A percentile compares a stretch with the other conserved stretches of the same genome.
phyloP scores from a whole-genome alignment of 2,329 filamentous ascomycete species.

The Pseudogymnoascus sp. region DNA sequence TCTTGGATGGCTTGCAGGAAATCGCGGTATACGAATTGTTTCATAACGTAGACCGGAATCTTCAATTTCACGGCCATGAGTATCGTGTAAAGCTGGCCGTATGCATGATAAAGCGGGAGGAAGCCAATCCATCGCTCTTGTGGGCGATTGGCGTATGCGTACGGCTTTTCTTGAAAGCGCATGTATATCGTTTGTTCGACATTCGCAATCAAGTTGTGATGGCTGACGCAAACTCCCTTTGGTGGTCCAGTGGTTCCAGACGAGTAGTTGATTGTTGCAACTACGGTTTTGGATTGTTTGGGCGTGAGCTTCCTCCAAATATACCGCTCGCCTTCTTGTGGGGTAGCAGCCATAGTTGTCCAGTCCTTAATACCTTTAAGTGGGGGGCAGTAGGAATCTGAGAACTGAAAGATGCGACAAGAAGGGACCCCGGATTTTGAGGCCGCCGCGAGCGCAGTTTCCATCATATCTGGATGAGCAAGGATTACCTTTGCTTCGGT shows the following conservation, averaged over 20 bases:
- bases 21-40: constrained; percentile 46
- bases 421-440: constrained; percentile 34
- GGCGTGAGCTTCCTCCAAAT: constrained; percentile 51
- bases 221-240: constrained; percentile 42
- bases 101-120: constrained; percentile 59
- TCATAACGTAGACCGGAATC: constrained; percentile 49
- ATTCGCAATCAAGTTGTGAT: constrained; percentile 44
- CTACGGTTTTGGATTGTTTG: constrained; percentile 29
- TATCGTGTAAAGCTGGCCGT: constrained; percentile 47
- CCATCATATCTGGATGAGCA: constrained; percentile 40
- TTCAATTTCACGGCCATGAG: constrained; percentile 38
- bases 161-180: constrained; percentile 34
- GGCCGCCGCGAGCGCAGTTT: constrained; percentile 38
- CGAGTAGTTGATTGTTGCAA: constrained; percentile 43
- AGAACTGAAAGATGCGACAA: constrained; percentile 42
- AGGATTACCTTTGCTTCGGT: constrained; percentile 43
- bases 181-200: constrained; percentile 43
- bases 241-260: constrained; percentile 46
- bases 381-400: constrained; percentile 31
- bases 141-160: constrained; percentile 32
- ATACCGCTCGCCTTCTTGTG: constrained; percentile 49
- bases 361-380: constrained; percentile 48
- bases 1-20: constrained; percentile 45
- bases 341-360: constrained; percentile 50
- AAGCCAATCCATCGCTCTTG: constrained; percentile 49